Conservation (phyloP, 2,329 filamentous ascomycete species). For the Diaporthe citri region DNA sequence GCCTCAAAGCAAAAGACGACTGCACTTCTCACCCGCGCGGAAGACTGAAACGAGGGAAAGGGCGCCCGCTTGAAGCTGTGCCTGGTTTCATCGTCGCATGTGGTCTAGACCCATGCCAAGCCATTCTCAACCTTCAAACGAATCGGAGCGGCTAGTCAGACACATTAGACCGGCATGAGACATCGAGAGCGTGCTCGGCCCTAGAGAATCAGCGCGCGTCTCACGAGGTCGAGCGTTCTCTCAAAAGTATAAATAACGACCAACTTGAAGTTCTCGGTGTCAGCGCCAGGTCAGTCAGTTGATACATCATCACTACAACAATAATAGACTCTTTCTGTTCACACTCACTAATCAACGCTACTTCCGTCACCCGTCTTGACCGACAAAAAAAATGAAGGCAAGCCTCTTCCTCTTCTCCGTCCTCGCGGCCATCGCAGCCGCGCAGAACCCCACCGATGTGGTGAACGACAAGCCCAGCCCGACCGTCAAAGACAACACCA, state of each 20-base stretch:
- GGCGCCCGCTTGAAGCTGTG: neutral
- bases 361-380: neutral
- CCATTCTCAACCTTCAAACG: neutral
- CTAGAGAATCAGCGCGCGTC: neutral
- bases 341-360: no score
- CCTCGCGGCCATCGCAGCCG: neutral
- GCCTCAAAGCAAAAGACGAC: neutral
- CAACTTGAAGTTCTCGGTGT: neutral
- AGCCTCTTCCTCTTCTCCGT: neutral
- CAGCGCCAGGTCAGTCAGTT: neutral
- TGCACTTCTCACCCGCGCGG: neutral
- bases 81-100: neutral
- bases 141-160: neutral
- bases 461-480: neutral
- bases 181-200: neutral
- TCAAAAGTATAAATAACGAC: neutral
- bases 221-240: neutral
- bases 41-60: neutral
- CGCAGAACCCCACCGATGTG: neutral
- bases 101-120: neutral
- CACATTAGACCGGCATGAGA: neutral
- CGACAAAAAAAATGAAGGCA: neutral
- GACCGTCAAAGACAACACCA: neutral
- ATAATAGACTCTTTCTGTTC: neutral
- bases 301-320: neutral